Evolutionary conservation across 345 rosid species (phyloP).

Genomic region (Abelmoschus esculentus): DNA sequence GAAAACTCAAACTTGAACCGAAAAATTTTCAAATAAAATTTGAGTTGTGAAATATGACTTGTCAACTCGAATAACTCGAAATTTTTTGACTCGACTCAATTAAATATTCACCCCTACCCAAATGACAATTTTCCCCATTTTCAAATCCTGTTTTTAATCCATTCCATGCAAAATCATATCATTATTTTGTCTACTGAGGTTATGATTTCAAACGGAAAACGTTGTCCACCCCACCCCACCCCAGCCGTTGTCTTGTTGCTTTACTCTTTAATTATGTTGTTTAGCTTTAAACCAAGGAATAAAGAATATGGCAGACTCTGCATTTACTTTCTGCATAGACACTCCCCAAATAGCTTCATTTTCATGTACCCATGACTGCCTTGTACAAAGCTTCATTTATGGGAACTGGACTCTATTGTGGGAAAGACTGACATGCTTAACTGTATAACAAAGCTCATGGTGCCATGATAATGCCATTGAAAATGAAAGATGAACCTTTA

Average conservation of each 20-base stretch:
- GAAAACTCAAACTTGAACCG: too few species aligned
- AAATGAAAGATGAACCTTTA: not conserved
- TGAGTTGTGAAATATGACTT: too few species aligned
- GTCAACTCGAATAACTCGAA: too few species aligned
- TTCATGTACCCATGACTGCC: not conserved
- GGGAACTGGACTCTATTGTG: conserved; percentile 13
- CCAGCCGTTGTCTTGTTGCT: not conserved
- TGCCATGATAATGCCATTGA: not conserved
- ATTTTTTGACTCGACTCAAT: too few species aligned
- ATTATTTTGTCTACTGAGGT: not conserved
- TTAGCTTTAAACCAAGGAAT: not conserved
- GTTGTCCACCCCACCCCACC: conserved; percentile 10
- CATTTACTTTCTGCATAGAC: not conserved
- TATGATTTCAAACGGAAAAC: conserved; percentile 20
- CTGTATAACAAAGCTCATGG: not conserved
- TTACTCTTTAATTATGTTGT: not conserved
- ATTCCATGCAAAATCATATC: conserved; percentile 10
- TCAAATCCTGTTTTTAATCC: not conserved
- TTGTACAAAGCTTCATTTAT: conserved; percentile 10
- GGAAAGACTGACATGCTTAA: conserved; percentile 6
- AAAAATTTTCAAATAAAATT: too few species aligned
- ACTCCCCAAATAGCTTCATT: not conserved
- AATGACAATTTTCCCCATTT: not conserved
- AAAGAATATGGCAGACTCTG: not conserved
- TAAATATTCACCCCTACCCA: too few species aligned